phyloP scores from a whole-genome alignment of 495 filamentous ascomycete genomes.

The Aspergillus asperescens region DNA sequence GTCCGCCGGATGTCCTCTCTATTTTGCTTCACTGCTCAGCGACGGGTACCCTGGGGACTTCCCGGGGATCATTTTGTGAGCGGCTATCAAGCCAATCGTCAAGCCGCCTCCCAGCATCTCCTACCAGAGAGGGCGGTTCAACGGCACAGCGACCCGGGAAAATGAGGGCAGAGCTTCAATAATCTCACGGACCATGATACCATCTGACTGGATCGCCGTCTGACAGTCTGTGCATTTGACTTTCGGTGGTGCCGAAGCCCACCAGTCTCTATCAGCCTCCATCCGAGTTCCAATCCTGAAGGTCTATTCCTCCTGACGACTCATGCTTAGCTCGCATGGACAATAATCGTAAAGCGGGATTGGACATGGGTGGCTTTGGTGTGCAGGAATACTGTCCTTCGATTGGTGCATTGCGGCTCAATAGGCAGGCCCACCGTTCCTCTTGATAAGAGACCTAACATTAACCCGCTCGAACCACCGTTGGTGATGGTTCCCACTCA shows the following conservation, averaged over 20 bases:
- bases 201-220: slow-evolving; percentile 3
- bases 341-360: neutral
- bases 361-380: neutral
- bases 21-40: neutral
- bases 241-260: neutral
- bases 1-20: neutral
- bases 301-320: neutral
- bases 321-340: slow-evolving; percentile 2
- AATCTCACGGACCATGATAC: slow-evolving; percentile 7
- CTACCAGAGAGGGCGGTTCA: neutral
- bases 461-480: neutral
- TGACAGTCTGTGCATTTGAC: slow-evolving; percentile 4
- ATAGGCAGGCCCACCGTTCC: slow-evolving; percentile 10
- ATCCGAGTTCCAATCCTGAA: neutral
- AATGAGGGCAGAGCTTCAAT: slow-evolving; percentile 1
- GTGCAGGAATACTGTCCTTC: neutral
- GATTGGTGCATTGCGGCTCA: neutral
- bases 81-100: neutral
- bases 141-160: neutral
- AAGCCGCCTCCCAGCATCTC: neutral
- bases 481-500: neutral
- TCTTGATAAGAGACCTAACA: neutral
- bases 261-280: slow-evolving; percentile 1
- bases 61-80: neutral
- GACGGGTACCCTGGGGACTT: neutral